Evolutionary conservation across 768 basidiomycete genomes (phyloP).

Genomic region (Baorangia bicolor): DNA sequence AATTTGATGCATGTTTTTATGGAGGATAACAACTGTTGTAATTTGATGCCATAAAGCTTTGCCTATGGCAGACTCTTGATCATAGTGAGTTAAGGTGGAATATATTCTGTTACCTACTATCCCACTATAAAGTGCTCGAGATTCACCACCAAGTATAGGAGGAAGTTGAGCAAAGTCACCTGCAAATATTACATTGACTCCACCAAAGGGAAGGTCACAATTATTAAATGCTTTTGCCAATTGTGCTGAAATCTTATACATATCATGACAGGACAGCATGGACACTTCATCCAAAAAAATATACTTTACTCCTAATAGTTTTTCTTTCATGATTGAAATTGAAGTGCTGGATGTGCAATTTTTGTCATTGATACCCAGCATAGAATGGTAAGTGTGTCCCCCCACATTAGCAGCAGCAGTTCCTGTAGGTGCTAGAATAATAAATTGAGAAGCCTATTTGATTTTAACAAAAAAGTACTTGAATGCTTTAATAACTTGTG

Average conservation of each 20-base stretch:
- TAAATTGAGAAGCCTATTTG: constrained; percentile 19
- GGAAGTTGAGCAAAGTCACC: constrained; percentile 44
- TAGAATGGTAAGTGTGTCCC: constrained; percentile 39
- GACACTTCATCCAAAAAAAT: constrained; percentile 38
- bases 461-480: constrained; percentile 19
- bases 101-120: neutral
- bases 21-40: neutral
- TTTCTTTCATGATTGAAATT: neutral
- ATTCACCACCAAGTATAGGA: neutral
- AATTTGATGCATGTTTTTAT: neutral
- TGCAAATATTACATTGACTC: constrained; percentile 38
- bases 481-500: constrained; percentile 28
- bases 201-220: constrained; percentile 21
- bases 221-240: neutral
- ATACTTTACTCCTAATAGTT: constrained; percentile 23
- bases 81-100: neutral
- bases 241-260: neutral
- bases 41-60: neutral
- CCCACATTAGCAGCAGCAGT: constrained; percentile 30
- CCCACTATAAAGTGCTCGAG: neutral
- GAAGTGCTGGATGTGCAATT: neutral
- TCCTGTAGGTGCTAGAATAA: constrained; percentile 36
- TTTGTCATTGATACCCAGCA: constrained; percentile 26
- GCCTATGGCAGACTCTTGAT: neutral
- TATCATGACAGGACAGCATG: constrained; percentile 26